A percentile compares a stretch with the other conserved stretches of the same genome.
Evolutionary conservation across 495 filamentous ascomycete genomes (phyloP).

Genomic region (Lasiosphaeriaceae sp.): DNA sequence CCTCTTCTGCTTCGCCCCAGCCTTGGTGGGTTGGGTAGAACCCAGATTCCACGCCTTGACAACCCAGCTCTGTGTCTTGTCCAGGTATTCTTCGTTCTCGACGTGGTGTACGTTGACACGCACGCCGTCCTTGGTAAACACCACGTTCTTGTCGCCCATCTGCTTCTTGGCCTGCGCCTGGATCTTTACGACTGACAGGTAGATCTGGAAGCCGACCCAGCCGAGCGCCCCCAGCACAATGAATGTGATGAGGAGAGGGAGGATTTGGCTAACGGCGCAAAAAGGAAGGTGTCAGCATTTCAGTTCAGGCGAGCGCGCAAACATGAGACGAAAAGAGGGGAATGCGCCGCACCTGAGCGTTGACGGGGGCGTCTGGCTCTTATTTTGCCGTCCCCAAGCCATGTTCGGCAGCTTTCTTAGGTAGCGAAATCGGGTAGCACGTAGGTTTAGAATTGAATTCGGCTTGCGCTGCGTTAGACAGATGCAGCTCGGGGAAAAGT

Average conservation of each 20-base stretch:
- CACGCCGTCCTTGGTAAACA: conserved; percentile 79
- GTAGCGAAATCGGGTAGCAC: too few species aligned
- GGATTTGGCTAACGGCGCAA: conserved; percentile 53
- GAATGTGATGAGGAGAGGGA: conserved; percentile 74
- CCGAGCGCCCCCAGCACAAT: conserved; percentile 56
- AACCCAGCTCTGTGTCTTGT: conserved; percentile 75
- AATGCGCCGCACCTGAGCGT: conserved; percentile 16
- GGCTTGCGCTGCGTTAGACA: too few species aligned
- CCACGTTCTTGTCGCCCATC: conserved; percentile 79
- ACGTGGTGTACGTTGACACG: conserved; percentile 76
- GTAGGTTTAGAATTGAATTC: too few species aligned
- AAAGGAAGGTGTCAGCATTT: conserved; percentile 12
- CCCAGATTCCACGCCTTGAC: conserved; percentile 77
- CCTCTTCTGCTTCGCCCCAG: conserved; percentile 31
- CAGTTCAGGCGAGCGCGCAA: too few species aligned
- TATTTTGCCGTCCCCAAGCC: conserved; percentile 14
- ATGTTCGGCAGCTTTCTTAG: conserved; percentile 2
- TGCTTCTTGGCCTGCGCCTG: conserved; percentile 62
- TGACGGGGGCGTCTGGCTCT: conserved; percentile 4
- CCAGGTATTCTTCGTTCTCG: conserved; percentile 72
- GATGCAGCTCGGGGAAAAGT: too few species aligned
- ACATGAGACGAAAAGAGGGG: too few species aligned
- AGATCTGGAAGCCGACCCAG: conserved; percentile 70
- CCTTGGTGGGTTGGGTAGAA: conserved; percentile 39
- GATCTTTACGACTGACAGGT: conserved; percentile 65